Evolutionary conservation across 2,329 filamentous ascomycete species (phyloP).

Genomic region (Aspergillus pseudoviridinutans): DNA sequence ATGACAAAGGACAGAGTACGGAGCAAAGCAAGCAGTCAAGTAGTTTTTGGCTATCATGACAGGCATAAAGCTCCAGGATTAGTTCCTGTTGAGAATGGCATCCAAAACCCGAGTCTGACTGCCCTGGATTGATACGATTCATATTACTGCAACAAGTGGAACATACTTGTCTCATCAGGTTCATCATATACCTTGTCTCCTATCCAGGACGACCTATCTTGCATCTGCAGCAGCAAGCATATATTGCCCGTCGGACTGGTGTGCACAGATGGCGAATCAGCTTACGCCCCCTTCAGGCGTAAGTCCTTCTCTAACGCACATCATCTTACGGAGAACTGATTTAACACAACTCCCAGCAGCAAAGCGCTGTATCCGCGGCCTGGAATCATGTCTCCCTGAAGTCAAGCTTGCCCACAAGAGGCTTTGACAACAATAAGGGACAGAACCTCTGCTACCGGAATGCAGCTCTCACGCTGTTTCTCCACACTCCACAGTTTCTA

Average conservation of each 20-base stretch:
- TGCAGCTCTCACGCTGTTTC: conserved; percentile 17
- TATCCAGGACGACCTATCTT: background rate
- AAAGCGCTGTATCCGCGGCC: background rate
- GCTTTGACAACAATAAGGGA: conserved; percentile 5
- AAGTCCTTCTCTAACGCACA: background rate
- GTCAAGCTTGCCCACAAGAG: background rate
- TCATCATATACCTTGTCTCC: background rate
- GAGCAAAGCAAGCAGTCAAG: background rate
- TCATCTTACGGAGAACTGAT: no score
- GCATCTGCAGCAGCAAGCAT: background rate
- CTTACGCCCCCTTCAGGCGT: background rate
- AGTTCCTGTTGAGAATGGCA: background rate
- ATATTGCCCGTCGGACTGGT: background rate
- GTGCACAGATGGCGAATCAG: background rate
- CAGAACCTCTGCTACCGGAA: conserved; percentile 26
- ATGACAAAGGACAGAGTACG: background rate
- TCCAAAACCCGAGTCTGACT: background rate
- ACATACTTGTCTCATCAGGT: background rate
- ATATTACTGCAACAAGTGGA: background rate
- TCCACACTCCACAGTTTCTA: conserved; percentile 23
- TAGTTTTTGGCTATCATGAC: background rate
- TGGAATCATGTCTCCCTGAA: background rate
- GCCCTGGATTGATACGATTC: background rate
- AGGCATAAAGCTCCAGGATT: background rate
- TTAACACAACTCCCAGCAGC: background rate